phyloP scores from a whole-genome alignment of 116 monocot genomes.

The Iris pallida region DNA sequence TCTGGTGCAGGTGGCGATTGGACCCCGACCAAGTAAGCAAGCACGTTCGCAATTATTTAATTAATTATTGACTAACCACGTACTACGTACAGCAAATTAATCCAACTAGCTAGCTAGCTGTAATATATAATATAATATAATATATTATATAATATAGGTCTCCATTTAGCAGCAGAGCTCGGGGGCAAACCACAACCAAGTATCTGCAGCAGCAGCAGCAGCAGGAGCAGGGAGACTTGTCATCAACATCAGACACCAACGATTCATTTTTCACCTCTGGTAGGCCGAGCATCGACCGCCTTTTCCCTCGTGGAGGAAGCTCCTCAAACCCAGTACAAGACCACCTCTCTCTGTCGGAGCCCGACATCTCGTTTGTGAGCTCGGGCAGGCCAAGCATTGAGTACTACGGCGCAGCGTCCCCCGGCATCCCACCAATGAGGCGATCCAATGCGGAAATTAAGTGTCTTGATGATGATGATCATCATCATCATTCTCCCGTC shows the following conservation, averaged over 20 bases:
- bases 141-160: neutral
- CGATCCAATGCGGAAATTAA: no score
- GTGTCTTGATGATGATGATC: no score
- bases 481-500: no score
- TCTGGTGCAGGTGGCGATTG: neutral
- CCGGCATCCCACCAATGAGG: no score
- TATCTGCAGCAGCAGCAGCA: neutral
- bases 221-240: neutral
- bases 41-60: neutral
- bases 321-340: neutral
- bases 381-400: slow-evolving; percentile 28
- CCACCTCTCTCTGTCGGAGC: slow-evolving; percentile 10
- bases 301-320: slow-evolving; percentile 12
- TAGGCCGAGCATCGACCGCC: slow-evolving; percentile 18
- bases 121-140: no score
- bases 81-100: no score
- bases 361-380: slow-evolving; percentile 39
- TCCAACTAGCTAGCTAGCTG: no score
- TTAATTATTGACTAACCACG: no score
- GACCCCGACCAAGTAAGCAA: neutral
- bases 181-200: neutral
- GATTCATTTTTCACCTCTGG: neutral
- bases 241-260: neutral
- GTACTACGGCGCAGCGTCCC: no score
- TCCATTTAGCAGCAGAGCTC: slow-evolving; percentile 1